phyloP scores from a whole-genome alignment of 176 grass and related monocot species.

The Avena eriantha region DNA sequence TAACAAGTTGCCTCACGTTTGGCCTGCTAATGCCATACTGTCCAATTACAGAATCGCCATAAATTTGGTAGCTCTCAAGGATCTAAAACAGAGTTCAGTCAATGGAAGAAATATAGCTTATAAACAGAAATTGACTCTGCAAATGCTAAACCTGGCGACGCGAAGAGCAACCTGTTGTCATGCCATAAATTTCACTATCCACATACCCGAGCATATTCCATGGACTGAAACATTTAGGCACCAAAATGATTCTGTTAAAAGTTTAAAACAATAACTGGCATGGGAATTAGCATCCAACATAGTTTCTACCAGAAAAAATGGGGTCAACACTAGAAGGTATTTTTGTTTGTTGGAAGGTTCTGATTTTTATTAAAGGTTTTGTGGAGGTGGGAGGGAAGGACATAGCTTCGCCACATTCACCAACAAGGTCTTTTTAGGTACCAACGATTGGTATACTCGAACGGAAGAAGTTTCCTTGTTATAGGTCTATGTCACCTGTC shows the following conservation, averaged over 20 bases:
- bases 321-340: background rate
- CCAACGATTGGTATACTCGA: background rate
- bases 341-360: slow-evolving; percentile 5
- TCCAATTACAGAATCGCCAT: slow-evolving; percentile 85
- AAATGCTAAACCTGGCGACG: slow-evolving; percentile 74
- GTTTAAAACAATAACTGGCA: slow-evolving; percentile 29
- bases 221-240: slow-evolving; percentile 59
- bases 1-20: slow-evolving; percentile 83
- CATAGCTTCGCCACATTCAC: background rate
- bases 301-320: slow-evolving; percentile 2
- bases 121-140: slow-evolving; percentile 9
- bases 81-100: slow-evolving; percentile 59
- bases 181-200: slow-evolving; percentile 72
- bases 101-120: slow-evolving; percentile 38
- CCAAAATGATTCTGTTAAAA: slow-evolving; percentile 31
- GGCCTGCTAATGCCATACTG: slow-evolving; percentile 77
- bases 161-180: slow-evolving; percentile 55
- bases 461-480: slow-evolving; percentile 5
- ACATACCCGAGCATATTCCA: slow-evolving; percentile 85
- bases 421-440: background rate
- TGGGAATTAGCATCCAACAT: slow-evolving; percentile 12
- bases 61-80: slow-evolving; percentile 85
- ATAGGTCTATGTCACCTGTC: background rate
- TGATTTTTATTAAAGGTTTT: background rate
- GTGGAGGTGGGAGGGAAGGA: background rate